Evolutionary conservation across 495 filamentous ascomycete species (phyloP).

Genomic region (Acidomyces sp.): DNA sequence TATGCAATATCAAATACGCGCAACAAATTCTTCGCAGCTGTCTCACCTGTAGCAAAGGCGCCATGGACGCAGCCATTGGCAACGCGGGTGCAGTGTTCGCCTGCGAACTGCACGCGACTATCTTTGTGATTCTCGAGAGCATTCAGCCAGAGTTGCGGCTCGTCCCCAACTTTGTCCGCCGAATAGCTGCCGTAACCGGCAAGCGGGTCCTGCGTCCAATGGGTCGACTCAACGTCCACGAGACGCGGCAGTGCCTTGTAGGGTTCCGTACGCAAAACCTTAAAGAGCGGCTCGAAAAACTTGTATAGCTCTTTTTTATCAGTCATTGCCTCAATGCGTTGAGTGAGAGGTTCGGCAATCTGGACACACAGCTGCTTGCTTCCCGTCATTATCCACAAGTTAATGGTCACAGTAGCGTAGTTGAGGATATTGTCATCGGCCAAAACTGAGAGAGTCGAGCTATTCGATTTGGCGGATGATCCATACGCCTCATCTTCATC

Average conservation of each 20-base stretch:
- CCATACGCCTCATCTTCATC: constrained; percentile 1
- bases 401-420: constrained; percentile 7
- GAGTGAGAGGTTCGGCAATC: constrained; percentile 4
- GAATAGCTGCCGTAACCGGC: constrained; percentile 2
- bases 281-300: constrained; percentile 6
- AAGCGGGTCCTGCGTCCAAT: constrained; percentile 5
- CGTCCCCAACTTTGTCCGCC: constrained; percentile 6
- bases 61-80: constrained; percentile 6
- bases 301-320: constrained; percentile 2
- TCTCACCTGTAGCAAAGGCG: constrained; percentile 6
- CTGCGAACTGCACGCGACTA: constrained; percentile 5
- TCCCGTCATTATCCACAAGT: constrained; percentile 7
- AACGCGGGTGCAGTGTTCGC: constrained; percentile 2
- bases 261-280: constrained; percentile 1
- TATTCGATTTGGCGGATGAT: not conserved
- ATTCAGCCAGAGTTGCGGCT: not conserved
- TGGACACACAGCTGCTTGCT: constrained; percentile 4
- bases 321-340: constrained; percentile 5
- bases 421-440: constrained; percentile 2
- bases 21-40: constrained; percentile 3
- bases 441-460: too few species aligned
- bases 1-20: not conserved
- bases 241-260: constrained; percentile 1
- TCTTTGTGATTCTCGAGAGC: not conserved
- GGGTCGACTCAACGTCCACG: constrained; percentile 1